Conservation (phyloP, 352 stramenopile species). For the Globisporangium takayamanum region DNA sequence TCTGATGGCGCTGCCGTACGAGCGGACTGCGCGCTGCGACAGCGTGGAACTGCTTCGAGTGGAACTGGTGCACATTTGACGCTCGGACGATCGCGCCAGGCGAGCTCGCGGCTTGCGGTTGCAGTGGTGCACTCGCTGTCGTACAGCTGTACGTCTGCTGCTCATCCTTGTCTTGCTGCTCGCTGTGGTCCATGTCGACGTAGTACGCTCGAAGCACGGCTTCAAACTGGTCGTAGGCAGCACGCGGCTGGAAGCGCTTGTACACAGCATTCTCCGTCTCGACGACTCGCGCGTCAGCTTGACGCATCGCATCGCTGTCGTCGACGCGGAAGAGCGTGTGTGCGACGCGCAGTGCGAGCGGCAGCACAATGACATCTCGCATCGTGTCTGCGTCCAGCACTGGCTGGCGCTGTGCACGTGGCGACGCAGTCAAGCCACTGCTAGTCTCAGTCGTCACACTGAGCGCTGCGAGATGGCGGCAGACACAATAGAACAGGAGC, state of each 20-base stretch:
- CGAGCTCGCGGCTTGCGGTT: not conserved
- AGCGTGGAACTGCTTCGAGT: slow-evolving; percentile 42
- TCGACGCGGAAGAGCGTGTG: slow-evolving; percentile 43
- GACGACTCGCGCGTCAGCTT: slow-evolving; percentile 30
- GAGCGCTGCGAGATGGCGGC: slow-evolving; percentile 25
- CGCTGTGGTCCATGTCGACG: not conserved
- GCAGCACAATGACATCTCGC: slow-evolving; percentile 48
- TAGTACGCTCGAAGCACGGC: slow-evolving; percentile 40
- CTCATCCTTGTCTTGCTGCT: not conserved
- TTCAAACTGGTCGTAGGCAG: slow-evolving; percentile 43
- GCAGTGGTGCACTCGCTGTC: not conserved
- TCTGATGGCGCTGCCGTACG: slow-evolving; percentile 21
- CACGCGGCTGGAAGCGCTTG: slow-evolving; percentile 40
- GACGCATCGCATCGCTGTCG: slow-evolving; percentile 29
- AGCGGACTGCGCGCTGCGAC: slow-evolving; percentile 42
- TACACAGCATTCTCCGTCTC: slow-evolving; percentile 59
- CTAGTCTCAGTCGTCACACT: not conserved
- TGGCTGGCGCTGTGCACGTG: slow-evolving; percentile 20
- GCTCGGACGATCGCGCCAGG: slow-evolving; percentile 21
- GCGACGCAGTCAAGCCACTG: slow-evolving; percentile 10
- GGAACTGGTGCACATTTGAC: slow-evolving; percentile 58
- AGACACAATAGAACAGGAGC: slow-evolving; percentile 56
- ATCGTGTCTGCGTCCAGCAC: slow-evolving; percentile 43
- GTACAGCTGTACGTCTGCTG: too few species aligned
- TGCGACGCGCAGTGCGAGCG: slow-evolving; percentile 36